Percentiles rank a stretch among this genome's conserved stretches.
Evolutionary conservation across 1,284 basidiomycete species (phyloP).

Genomic region (Apiotrichum mycotoxinovorans): DNA sequence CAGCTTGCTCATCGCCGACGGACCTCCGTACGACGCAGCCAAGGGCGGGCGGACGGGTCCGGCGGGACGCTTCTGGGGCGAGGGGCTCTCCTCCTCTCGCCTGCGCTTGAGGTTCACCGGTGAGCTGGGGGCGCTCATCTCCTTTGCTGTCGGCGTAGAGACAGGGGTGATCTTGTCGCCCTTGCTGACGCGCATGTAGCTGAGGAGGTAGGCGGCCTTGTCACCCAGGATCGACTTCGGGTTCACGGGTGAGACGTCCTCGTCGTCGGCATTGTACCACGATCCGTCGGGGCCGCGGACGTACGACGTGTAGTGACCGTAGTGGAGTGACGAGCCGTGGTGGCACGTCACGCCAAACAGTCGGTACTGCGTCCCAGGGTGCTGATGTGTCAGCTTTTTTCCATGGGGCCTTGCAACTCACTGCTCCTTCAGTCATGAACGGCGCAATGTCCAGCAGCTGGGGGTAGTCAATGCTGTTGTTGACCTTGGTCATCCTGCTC

Average conservation of each 20-base stretch:
- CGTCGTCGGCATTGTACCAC: conserved; percentile 96
- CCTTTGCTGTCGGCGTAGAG: neutral
- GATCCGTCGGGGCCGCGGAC: conserved; percentile 67
- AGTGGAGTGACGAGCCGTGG: conserved; percentile 85
- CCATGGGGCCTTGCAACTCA: conserved; percentile 17
- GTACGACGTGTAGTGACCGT: conserved; percentile 91
- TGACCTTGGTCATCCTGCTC: conserved; percentile 77
- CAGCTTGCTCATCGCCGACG: neutral
- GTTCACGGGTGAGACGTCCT: conserved; percentile 57
- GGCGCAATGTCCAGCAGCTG: conserved; percentile 71
- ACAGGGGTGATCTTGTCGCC: neutral
- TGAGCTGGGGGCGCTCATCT: neutral
- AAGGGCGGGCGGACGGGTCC: neutral
- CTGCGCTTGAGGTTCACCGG: conserved; percentile 12
- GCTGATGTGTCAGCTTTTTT: conserved; percentile 5
- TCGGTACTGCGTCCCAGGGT: conserved; percentile 71
- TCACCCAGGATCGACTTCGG: conserved; percentile 56
- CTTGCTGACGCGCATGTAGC: conserved; percentile 65
- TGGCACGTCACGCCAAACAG: conserved; percentile 92
- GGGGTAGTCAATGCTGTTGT: conserved; percentile 71
- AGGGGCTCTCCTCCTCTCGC: conserved; percentile 54
- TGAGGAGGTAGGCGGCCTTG: conserved; percentile 87
- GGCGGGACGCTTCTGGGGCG: conserved; percentile 46
- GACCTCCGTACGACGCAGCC: neutral
- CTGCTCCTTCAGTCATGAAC: conserved; percentile 71